phyloP scores from a whole-genome alignment of 345 rosid genomes.

The Nasturtium officinale region DNA sequence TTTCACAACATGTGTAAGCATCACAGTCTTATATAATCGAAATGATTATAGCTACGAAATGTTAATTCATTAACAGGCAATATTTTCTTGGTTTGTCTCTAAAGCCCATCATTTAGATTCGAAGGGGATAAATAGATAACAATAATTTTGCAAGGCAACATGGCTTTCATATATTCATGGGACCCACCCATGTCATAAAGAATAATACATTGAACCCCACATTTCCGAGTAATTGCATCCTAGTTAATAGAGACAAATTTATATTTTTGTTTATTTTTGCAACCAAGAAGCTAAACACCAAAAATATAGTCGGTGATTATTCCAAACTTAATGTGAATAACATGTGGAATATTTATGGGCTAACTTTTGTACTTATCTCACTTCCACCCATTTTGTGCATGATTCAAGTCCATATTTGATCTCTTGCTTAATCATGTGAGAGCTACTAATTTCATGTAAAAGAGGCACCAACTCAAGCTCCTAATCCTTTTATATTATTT shows the following conservation, averaged over 20 bases:
- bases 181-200: slow-evolving; percentile 30
- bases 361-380: slow-evolving; percentile 31
- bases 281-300: slow-evolving; percentile 26
- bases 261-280: slow-evolving; percentile 4
- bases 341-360: slow-evolving; percentile 35
- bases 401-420: slow-evolving; percentile 7
- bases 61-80: slow-evolving; percentile 26
- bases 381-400: slow-evolving; percentile 32
- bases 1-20: slow-evolving; percentile 13
- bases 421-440: neutral
- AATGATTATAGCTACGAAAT: slow-evolving; percentile 2
- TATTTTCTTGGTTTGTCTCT: slow-evolving; percentile 27
- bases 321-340: slow-evolving; percentile 25
- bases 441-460: slow-evolving; percentile 5
- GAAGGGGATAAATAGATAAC: neutral
- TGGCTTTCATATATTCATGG: slow-evolving; percentile 6
- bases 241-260: neutral
- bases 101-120: slow-evolving; percentile 27
- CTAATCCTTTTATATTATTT: neutral
- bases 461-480: neutral
- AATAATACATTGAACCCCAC: slow-evolving; percentile 37
- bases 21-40: slow-evolving; percentile 1
- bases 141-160: slow-evolving; percentile 37
- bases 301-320: slow-evolving; percentile 32
- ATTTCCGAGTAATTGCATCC: slow-evolving; percentile 31